phyloP scores from a whole-genome alignment of 2,329 filamentous ascomycete species.

The Neopestalotiopsis sp. region DNA sequence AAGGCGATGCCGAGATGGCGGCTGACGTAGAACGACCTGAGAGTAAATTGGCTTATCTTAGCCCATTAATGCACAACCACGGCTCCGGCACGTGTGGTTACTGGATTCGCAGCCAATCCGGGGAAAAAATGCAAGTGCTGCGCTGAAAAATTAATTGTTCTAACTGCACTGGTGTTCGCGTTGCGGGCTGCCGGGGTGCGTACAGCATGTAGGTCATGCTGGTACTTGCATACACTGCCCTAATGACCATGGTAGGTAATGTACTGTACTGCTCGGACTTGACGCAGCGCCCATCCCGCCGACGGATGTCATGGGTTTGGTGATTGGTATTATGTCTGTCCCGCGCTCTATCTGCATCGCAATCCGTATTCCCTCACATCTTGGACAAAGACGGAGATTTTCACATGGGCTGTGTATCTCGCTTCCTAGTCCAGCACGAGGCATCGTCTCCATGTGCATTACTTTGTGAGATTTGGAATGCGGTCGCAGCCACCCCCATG shows the following conservation, averaged over 20 bases:
- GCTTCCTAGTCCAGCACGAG: neutral
- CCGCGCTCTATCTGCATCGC: neutral
- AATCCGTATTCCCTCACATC: neutral
- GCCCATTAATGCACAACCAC: slow-evolving; percentile 6
- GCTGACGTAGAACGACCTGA: slow-evolving; percentile 9
- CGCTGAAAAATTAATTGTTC: neutral
- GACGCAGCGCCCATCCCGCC: neutral
- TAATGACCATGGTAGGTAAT: too few relatives aligned
- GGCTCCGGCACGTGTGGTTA: neutral
- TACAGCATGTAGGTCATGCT: neutral
- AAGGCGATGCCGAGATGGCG: slow-evolving; percentile 17
- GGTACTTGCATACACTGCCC: neutral
- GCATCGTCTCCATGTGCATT: neutral
- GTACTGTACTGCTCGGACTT: too few relatives aligned
- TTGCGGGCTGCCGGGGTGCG: neutral
- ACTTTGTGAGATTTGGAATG: slow-evolving; percentile 9
- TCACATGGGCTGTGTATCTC: slow-evolving; percentile 16
- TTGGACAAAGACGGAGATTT: slow-evolving; percentile 16
- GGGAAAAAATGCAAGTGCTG: neutral
- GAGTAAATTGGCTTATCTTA: slow-evolving; percentile 17
- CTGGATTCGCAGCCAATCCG: neutral
- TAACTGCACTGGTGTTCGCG: too few relatives aligned
- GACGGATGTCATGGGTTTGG: neutral
- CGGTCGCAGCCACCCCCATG: neutral
- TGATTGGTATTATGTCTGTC: neutral